Evolutionary conservation across 2,329 filamentous ascomycete species (phyloP), one percentile per base, ranked within the genome.

Genomic region (Claviceps humidiphila): DNA sequence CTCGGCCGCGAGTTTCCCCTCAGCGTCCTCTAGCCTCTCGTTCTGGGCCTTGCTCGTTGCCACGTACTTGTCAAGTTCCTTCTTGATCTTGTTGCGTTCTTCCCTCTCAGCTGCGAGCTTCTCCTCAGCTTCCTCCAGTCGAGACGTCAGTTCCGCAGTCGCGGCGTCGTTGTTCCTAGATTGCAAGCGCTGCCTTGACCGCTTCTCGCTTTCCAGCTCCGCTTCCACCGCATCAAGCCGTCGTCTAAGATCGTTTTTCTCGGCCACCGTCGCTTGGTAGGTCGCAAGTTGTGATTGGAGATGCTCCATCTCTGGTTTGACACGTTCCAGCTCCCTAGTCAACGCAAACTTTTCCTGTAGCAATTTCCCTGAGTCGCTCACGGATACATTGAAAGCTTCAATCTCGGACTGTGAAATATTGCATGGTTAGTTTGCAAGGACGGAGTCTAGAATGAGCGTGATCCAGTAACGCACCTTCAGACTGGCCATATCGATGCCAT

Each of bases 231-330:
- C 81, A 61, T 77, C 84, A 30, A 95, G 67, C 66, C 93, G 87
- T 47, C 86, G 82, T 63, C 93, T 84, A 14, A 96, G 69, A 2
- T 84, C 77, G 46, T 91, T 74, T 65, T 94, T 95, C 63, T 95
- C 89, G 1, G 84, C 74, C 16, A 94, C 72, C 11, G 87, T 71
- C 2, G 78, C 75, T 61, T 89, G 82, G 51, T 90, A 81, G 14
- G 75, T 72, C 30, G 70, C 62, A 11, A 81, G 64, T 59, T 81
- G 77, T 2, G 75, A 73, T 56, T 71, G 70, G 26, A 82, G 67
- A 52, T 80, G 76, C 42, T 81, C 76, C 16, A 80, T 57, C 58
- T 82, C 77, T 24, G 76, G 77, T 55, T 75, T 76, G 11, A 82
- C 61, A 6, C 71, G 63, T 30, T 73, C 71, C 7, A 81, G 61